phyloP scores from a whole-genome alignment of 495 filamentous ascomycete genomes.

The Penicillium lagena region DNA sequence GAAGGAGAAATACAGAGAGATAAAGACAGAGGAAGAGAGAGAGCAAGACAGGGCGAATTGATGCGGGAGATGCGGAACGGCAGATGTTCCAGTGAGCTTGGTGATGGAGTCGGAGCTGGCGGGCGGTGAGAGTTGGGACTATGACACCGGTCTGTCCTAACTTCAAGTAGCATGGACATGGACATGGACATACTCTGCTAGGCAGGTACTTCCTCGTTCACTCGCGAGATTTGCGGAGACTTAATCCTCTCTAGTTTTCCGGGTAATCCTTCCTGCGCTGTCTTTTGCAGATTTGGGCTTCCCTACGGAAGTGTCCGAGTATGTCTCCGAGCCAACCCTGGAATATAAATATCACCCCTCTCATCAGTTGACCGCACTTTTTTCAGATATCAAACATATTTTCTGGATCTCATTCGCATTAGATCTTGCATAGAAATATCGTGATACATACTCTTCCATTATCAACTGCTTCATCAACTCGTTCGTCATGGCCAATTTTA shows the following conservation, averaged over 20 bases:
- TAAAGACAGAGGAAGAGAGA: neutral
- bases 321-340: conserved; percentile 14
- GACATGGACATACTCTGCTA: too few species aligned
- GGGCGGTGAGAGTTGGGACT: conserved; percentile 9
- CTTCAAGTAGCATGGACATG: too few species aligned
- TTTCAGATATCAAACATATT: neutral
- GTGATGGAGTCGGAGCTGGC: conserved; percentile 10
- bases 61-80: conserved; percentile 5
- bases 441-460: neutral
- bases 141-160: neutral
- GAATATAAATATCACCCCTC: conserved; percentile 5
- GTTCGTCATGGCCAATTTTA: conserved; percentile 28
- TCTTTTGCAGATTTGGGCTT: too few species aligned
- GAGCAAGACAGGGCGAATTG: neutral
- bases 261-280: too few species aligned
- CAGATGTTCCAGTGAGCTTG: neutral
- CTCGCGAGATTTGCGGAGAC: too few species aligned
- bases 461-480: too few species aligned
- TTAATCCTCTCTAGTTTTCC: too few species aligned
- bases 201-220: too few species aligned
- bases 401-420: neutral
- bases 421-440: too few species aligned
- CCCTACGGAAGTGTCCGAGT: conserved; percentile 14
- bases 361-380: neutral
- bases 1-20: conserved; percentile 3